A percentile compares a stretch with the other conserved stretches of the same genome.
These are phyloP conservation scores for Verticillium dahliae DNA, from an alignment of 2,329 filamentous ascomycete genomes.

Conservation along the genomic window DNA sequence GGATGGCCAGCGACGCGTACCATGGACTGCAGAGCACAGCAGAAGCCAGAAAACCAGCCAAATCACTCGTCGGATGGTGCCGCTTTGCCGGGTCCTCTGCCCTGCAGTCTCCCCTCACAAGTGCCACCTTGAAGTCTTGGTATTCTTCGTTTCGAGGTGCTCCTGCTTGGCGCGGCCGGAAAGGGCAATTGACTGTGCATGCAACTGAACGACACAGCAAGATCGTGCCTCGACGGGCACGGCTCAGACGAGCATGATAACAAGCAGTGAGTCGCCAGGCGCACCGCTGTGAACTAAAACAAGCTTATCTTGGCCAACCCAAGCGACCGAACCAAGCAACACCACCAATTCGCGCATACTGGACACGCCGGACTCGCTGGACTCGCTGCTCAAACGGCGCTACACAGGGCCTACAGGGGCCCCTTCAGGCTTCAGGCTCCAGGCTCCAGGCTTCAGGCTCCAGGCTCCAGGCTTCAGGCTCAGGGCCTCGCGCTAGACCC, in stretches of 20 bases:
- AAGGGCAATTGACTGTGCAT: too few relatives aligned
- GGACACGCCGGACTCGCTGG: neutral
- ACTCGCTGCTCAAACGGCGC: neutral
- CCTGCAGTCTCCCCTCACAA: neutral
- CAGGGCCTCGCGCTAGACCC: neutral
- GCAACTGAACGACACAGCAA: too few relatives aligned
- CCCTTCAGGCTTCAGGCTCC: too few relatives aligned
- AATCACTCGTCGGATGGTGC: neutral
- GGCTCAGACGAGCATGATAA: too few relatives aligned
- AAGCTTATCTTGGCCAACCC: neutral
- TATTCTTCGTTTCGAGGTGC: neutral
- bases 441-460: too few relatives aligned
- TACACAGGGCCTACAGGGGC: neutral
- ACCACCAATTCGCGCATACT: neutral
- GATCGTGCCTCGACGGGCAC: too few relatives aligned
- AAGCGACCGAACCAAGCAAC: neutral
- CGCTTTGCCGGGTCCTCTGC: neutral
- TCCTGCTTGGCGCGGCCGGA: neutral
- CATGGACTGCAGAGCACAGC: too few relatives aligned
- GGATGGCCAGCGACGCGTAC: neutral
- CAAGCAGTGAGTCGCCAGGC: too few relatives aligned
- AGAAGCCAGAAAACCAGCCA: too few relatives aligned
- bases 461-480: too few relatives aligned
- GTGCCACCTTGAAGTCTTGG: neutral
- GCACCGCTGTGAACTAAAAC: neutral